These are phyloP conservation scores for Hypoxylon cercidicola DNA, from an alignment of 495 filamentous ascomycete species.

Conservation along the genomic window DNA sequence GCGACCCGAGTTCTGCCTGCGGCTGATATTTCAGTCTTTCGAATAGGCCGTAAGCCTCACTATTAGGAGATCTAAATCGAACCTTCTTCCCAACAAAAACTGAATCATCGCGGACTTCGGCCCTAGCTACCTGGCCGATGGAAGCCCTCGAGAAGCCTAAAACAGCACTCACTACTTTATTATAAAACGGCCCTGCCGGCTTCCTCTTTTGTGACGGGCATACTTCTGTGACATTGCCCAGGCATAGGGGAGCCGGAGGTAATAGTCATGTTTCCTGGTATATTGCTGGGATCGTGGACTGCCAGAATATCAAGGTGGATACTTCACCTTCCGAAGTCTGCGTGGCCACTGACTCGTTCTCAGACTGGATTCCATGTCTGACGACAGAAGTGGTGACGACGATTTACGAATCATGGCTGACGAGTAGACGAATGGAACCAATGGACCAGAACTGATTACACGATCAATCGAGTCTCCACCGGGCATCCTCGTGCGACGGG, in stretches of 20 bases:
- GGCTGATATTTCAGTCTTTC: background rate
- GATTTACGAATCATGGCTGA: slow-evolving; percentile 44
- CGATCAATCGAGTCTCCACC: slow-evolving; percentile 10
- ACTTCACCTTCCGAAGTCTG: slow-evolving; percentile 11
- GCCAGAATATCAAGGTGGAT: slow-evolving; percentile 17
- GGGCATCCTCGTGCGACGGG: too few species aligned
- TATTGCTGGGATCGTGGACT: slow-evolving; percentile 6
- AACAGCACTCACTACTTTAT: background rate
- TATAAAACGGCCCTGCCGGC: too few species aligned
- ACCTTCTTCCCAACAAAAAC: background rate
- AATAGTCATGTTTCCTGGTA: slow-evolving; percentile 5
- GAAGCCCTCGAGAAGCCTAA: background rate
- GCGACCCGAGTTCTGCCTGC: too few species aligned
- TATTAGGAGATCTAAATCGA: slow-evolving; percentile 3
- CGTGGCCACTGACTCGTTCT: slow-evolving; percentile 14
- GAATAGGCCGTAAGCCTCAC: slow-evolving; percentile 5
- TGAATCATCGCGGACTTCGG: slow-evolving; percentile 10
- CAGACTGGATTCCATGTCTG: slow-evolving; percentile 19
- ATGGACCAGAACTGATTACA: slow-evolving; percentile 21
- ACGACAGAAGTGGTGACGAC: slow-evolving; percentile 21
- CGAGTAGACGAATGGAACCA: slow-evolving; percentile 37
- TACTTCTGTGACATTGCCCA: background rate
- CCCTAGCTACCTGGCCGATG: background rate
- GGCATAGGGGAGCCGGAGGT: background rate
- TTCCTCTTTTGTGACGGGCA: too few species aligned